These are phyloP conservation scores for Hypoxylon intermedium DNA, from an alignment of 495 filamentous ascomycete species.

Conservation along the genomic window DNA sequence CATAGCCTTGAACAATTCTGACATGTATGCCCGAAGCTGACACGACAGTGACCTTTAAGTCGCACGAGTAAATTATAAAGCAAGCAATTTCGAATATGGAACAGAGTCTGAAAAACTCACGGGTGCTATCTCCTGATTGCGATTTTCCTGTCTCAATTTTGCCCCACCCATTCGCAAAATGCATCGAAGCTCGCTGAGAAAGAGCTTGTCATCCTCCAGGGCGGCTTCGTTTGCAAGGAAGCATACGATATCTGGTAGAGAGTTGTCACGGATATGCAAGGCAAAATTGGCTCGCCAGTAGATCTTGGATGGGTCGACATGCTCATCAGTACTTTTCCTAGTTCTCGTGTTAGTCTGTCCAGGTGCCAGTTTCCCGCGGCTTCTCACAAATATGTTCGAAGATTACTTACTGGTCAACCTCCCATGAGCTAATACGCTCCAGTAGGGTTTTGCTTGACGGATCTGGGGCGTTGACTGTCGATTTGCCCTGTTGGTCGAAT, in stretches of 20 bases:
- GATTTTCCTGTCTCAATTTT: not conserved
- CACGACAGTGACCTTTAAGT: constrained; percentile 7
- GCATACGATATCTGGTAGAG: constrained; percentile 5
- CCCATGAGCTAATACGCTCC: constrained; percentile 3
- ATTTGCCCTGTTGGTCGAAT: not conserved
- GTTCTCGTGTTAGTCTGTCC: constrained; percentile 1
- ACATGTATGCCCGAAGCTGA: constrained; percentile 1
- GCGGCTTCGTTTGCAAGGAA: constrained; percentile 2
- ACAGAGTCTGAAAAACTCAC: not conserved
- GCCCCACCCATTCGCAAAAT: constrained; percentile 1
- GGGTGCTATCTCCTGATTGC: not conserved
- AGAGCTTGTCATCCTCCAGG: constrained; percentile 2
- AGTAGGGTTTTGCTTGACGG: not conserved
- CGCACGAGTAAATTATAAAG: constrained; percentile 1
- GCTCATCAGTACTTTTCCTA: constrained; percentile 1
- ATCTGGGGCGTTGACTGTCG: constrained; percentile 6
- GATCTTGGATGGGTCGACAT: constrained; percentile 2
- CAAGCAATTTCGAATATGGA: constrained; percentile 1
- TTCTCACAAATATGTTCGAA: not conserved
- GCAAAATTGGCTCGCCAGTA: constrained; percentile 2
- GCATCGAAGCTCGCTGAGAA: constrained; percentile 4
- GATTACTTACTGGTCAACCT: constrained; percentile 4
- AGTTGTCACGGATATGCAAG: constrained; percentile 7
- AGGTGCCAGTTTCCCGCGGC: not conserved
- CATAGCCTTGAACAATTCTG: constrained; percentile 5